A percentile compares a stretch with the other conserved stretches of the same genome.
Evolutionary conservation across 257 asterid species (phyloP).

Genomic region (Avicennia marina): DNA sequence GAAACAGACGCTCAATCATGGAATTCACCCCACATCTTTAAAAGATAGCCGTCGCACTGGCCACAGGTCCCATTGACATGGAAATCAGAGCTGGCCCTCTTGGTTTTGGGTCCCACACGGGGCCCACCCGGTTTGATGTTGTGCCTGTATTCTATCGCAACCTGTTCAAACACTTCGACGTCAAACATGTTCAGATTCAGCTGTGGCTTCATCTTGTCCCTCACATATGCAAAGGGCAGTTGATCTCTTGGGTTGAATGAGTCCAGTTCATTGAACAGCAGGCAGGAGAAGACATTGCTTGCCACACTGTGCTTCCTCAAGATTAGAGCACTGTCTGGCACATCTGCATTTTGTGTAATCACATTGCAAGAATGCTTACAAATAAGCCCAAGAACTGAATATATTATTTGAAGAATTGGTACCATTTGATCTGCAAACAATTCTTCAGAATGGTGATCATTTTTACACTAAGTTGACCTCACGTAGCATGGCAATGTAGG

Average conservation of each 20-base stretch:
- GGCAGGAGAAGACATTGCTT: constrained; percentile 68
- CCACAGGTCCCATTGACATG: constrained; percentile 35
- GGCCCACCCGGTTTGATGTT: constrained; percentile 42
- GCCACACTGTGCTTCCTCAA: constrained; percentile 61
- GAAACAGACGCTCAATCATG: too few species aligned
- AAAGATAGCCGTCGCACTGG: constrained; percentile 57
- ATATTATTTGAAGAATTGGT: too few species aligned
- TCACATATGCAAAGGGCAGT: constrained; percentile 76
- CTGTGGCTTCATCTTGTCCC: constrained; percentile 67
- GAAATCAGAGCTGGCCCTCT: constrained; percentile 36
- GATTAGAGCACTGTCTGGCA: constrained; percentile 81
- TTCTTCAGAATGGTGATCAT: too few species aligned
- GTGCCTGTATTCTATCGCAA: constrained; percentile 85
- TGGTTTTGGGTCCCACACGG: constrained; percentile 30
- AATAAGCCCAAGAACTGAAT: too few species aligned
- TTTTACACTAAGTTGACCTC: too few species aligned
- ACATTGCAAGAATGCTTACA: background rate
- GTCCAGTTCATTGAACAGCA: constrained; percentile 82
- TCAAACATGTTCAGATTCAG: constrained; percentile 77
- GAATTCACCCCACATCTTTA: constrained; percentile 84
- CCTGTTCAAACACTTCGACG: constrained; percentile 78
- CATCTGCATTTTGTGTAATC: constrained; percentile 46
- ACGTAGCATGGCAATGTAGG: too few species aligned
- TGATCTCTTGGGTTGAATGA: constrained; percentile 92
- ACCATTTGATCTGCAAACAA: too few species aligned